Evolutionary conservation across 352 stramenopile species (phyloP).

Genomic region (Phytophthora palmivora): DNA sequence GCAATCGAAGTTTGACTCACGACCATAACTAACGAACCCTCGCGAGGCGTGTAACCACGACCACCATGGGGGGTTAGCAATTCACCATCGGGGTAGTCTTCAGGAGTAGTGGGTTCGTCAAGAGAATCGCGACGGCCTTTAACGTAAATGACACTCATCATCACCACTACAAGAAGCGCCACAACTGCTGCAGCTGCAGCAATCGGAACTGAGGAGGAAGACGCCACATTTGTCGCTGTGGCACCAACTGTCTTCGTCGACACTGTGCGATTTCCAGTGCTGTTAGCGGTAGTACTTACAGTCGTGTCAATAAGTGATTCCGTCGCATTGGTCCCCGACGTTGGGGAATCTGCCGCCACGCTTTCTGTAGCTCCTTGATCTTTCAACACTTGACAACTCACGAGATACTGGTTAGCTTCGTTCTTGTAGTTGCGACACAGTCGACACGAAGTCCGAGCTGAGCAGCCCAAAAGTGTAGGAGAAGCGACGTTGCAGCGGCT

Average conservation of each 20-base stretch:
- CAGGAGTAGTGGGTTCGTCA: constrained; percentile 32
- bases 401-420: constrained; percentile 61
- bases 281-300: constrained; percentile 1
- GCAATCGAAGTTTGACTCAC: constrained; percentile 46
- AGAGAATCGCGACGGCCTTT: constrained; percentile 25
- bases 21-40: constrained; percentile 42
- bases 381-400: constrained; percentile 61
- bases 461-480: constrained; percentile 49
- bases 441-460: constrained; percentile 50
- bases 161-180: constrained; percentile 33
- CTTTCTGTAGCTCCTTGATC: constrained; percentile 24
- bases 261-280: constrained; percentile 5
- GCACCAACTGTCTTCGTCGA: constrained; percentile 1
- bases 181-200: constrained; percentile 16
- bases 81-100: constrained; percentile 17
- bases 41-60: constrained; percentile 30
- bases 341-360: not conserved
- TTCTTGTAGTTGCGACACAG: constrained; percentile 68
- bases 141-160: constrained; percentile 41
- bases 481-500: constrained; percentile 40
- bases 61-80: constrained; percentile 23
- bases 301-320: constrained; percentile 6
- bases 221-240: not conserved
- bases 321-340: not conserved
- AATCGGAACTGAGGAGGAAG: constrained; percentile 5